Base-by-base conservation (phyloP, 306 rosid species). In the Vachellia collinsii region DNA sequence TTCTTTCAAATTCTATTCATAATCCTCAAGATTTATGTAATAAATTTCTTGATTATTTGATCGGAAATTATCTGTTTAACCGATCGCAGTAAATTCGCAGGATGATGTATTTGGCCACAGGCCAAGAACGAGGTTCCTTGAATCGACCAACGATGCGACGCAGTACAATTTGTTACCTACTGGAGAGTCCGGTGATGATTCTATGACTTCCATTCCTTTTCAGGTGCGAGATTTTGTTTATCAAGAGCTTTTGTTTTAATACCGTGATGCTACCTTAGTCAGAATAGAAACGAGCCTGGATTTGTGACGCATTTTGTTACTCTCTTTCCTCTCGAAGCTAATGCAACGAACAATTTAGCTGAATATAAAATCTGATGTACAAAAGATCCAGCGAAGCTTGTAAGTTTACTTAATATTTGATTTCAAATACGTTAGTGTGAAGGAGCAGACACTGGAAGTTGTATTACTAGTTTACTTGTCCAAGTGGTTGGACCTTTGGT, bases 181-280 rank as follows among this genome's bases (percentile, higher is more conserved):
- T 11, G 97, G 97, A 73, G 94, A 88, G 83, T 85, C 83, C 66
- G 97, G 95, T 9, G 97, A 92, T 50, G 85, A 83, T 81, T 90
- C 92, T 61, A 54, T 90, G 13, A 86, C 65, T 22, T 86, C 86
- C 53, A 90, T 94, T 85, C 92, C 97, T 66, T 94, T 90, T 58
- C 97, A 94, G 98, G 98, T 92, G 20, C 41, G 73, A 29, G 25
- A 12, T 80, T 82, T 74, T 63, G 29, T 22, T 75, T 42, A 46
- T 68, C 44, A 4, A 3, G 64, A 51, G 7, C 56, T 65, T 19
- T 44, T 16, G 5, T 1, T 29, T 29, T 29, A 76, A 14, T 70
- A 38, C 14, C 41, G n/a, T 75, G 58, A 41, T 70, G 54, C 22
- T 64, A 12, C 48, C 12, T 80, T 42, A 73, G 36, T 54, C n/a